Percentiles rank a stretch among this genome's conserved stretches.
Conservation (phyloP, 352 stramenopile species). For the Globisporangium radiosum region DNA sequence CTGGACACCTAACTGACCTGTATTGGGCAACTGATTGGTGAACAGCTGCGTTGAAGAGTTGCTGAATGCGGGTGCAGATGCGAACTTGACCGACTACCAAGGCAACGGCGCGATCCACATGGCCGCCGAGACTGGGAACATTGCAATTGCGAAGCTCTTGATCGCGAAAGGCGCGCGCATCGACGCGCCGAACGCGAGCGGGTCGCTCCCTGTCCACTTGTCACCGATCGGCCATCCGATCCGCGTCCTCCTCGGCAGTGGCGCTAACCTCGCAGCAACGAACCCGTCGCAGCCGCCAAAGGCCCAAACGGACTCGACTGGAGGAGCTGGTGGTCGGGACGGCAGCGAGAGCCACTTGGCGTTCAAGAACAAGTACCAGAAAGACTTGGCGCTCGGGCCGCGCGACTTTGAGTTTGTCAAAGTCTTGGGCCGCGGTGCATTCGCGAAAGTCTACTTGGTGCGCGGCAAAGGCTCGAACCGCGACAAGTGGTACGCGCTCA, state of each 20-base stretch:
- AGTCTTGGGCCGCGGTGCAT: conserved; percentile 73
- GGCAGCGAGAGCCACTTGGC: conserved; percentile 68
- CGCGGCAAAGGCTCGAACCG: conserved; percentile 78
- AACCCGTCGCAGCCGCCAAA: conserved; percentile 63
- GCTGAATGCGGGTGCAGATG: conserved; percentile 57
- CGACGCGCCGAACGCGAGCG: conserved; percentile 70
- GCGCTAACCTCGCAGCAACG: conserved; percentile 57
- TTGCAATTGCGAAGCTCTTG: conserved; percentile 67
- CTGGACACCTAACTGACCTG: no score
- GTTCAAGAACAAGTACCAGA: conserved; percentile 89
- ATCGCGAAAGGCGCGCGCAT: conserved; percentile 67
- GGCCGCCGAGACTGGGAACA: conserved; percentile 71
- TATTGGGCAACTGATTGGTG: background rate
- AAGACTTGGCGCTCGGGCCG: conserved; percentile 71
- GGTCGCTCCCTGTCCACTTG: conserved; percentile 75
- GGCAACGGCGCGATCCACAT: conserved; percentile 83
- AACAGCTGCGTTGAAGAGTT: conserved; percentile 68
- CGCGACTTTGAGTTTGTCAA: conserved; percentile 87
- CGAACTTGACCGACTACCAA: conserved; percentile 77
- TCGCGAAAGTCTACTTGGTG: conserved; percentile 83
- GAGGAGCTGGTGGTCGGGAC: conserved; percentile 30
- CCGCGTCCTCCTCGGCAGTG: conserved; percentile 70
- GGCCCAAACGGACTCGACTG: conserved; percentile 9
- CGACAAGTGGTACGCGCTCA: conserved; percentile 83
- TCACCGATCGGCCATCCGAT: conserved; percentile 85